Conservation (phyloP, 2,329 filamentous ascomycete genomes). For the Pseudocercospora fuligena region DNA sequence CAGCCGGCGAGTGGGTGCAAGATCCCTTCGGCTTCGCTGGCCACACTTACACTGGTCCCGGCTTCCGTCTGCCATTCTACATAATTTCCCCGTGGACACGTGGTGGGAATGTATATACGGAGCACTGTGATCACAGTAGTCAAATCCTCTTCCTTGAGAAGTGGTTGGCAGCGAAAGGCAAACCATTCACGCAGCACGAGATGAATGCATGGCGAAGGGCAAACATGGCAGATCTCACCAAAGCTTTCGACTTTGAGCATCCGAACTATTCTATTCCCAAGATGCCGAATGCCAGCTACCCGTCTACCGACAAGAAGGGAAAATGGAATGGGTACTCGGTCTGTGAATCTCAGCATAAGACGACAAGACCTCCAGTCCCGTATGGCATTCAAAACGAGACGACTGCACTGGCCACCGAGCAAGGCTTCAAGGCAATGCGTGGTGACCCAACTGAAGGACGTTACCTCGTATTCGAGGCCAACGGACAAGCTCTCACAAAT, state of each 20-base stretch:
- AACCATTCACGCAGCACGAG: slow-evolving; percentile 48
- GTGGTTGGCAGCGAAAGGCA: slow-evolving; percentile 54
- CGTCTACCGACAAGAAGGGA: slow-evolving; percentile 50
- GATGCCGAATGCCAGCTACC: slow-evolving; percentile 51
- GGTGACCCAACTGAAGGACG: slow-evolving; percentile 61
- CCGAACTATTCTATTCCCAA: slow-evolving; percentile 56
- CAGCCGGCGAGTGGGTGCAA: slow-evolving; percentile 61
- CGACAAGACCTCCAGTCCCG: slow-evolving; percentile 52
- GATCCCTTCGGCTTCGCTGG: slow-evolving; percentile 50
- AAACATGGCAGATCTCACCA: slow-evolving; percentile 56
- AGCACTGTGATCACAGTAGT: slow-evolving; percentile 61
- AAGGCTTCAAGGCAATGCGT: slow-evolving; percentile 59
- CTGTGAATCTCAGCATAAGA: slow-evolving; percentile 49
- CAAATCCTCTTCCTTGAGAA: slow-evolving; percentile 61
- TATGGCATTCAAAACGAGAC: slow-evolving; percentile 51
- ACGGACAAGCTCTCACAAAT: slow-evolving; percentile 48
- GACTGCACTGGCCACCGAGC: slow-evolving; percentile 51
- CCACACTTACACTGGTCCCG: slow-evolving; percentile 51
- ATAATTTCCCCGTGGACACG: slow-evolving; percentile 63
- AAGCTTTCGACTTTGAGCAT: slow-evolving; percentile 52
- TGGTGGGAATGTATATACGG: slow-evolving; percentile 59
- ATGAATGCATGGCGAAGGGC: slow-evolving; percentile 54
- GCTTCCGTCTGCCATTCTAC: slow-evolving; percentile 59
- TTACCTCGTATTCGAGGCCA: slow-evolving; percentile 57
- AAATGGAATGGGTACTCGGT: slow-evolving; percentile 52